Conservation (phyloP, 139 green algal genomes). For the Coelastrella sp. region DNA sequence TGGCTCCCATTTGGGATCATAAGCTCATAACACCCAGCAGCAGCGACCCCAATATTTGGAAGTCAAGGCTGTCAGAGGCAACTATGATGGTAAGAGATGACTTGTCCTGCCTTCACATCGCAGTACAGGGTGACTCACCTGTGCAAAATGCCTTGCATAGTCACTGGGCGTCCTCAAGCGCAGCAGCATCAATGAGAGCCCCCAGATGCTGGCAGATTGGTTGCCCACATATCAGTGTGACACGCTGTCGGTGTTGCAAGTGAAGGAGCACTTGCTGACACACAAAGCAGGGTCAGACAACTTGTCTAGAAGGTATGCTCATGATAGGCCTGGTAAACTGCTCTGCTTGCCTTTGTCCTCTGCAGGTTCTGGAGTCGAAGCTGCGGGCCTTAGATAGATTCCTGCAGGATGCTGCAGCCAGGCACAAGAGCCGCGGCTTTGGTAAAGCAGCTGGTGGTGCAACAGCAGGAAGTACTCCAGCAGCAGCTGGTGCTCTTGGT, state of each 20-base stretch:
- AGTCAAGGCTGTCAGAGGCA: conserved; percentile 44
- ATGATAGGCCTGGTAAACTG: too few species aligned
- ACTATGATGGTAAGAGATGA: conserved; percentile 46
- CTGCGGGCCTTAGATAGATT: conserved; percentile 74
- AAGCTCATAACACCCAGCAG: conserved; percentile 56
- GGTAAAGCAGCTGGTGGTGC: background rate
- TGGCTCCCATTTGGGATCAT: conserved; percentile 84
- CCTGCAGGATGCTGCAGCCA: conserved; percentile 57
- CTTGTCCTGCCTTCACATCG: background rate
- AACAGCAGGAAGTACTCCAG: background rate
- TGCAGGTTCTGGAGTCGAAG: conserved; percentile 63
- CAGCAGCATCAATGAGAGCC: background rate
- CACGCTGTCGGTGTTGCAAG: background rate
- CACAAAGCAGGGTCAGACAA: background rate
- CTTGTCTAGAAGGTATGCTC: background rate
- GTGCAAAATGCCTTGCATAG: too few species aligned
- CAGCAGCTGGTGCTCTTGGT: conserved; percentile 28
- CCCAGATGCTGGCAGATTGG: background rate
- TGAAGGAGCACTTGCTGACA: background rate
- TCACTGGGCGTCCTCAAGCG: conserved; percentile 11
- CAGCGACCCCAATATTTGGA: conserved; percentile 31
- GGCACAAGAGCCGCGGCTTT: conserved; percentile 54
- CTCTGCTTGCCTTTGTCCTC: background rate
- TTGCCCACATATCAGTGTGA: background rate
- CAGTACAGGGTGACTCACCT: too few species aligned